Percentiles rank a stretch among this genome's conserved stretches.
phyloP scores from a whole-genome alignment of 495 filamentous ascomycete species.

The Penicillium pancosmium region DNA sequence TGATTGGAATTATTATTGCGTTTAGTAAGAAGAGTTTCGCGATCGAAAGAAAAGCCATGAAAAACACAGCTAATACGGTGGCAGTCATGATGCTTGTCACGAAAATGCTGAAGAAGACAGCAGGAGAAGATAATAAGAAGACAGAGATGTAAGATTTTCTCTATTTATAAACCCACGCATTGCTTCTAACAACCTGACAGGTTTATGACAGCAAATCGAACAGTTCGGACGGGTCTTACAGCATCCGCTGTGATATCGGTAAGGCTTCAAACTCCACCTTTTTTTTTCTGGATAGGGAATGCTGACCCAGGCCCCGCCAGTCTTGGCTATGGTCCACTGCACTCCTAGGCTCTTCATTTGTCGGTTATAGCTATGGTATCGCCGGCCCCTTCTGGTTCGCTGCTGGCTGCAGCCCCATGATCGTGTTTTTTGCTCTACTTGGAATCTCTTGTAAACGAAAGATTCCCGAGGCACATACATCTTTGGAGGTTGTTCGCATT shows the following conservation, averaged over 20 bases:
- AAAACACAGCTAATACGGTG: not conserved
- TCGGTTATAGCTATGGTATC: slow-evolving; percentile 39
- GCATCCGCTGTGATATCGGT: slow-evolving; percentile 45
- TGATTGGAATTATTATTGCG: slow-evolving; percentile 35
- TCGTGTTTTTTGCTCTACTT: slow-evolving; percentile 48
- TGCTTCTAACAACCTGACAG: slow-evolving; percentile 17
- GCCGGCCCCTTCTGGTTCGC: slow-evolving; percentile 48
- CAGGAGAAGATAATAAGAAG: slow-evolving; percentile 44
- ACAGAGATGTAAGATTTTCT: slow-evolving; percentile 38
- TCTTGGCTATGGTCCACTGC: slow-evolving; percentile 43
- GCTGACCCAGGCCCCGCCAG: slow-evolving; percentile 1
- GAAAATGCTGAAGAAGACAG: slow-evolving; percentile 37
- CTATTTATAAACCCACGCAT: not conserved
- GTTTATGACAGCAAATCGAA: slow-evolving; percentile 47
- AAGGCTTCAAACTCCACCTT: not conserved
- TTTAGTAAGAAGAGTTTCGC: slow-evolving; percentile 19
- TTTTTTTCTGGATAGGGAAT: not conserved
- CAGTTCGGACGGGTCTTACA: slow-evolving; percentile 40
- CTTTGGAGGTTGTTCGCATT: slow-evolving; percentile 43
- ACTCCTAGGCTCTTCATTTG: slow-evolving; percentile 34
- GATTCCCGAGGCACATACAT: slow-evolving; percentile 49
- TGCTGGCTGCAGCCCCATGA: slow-evolving; percentile 48
- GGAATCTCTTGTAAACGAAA: slow-evolving; percentile 52
- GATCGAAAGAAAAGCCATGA: too few relatives aligned
- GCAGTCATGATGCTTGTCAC: slow-evolving; percentile 42